Conservation (phyloP, 192 early-diverging fungal genomes). For the Backusella liffmaniae region DNA sequence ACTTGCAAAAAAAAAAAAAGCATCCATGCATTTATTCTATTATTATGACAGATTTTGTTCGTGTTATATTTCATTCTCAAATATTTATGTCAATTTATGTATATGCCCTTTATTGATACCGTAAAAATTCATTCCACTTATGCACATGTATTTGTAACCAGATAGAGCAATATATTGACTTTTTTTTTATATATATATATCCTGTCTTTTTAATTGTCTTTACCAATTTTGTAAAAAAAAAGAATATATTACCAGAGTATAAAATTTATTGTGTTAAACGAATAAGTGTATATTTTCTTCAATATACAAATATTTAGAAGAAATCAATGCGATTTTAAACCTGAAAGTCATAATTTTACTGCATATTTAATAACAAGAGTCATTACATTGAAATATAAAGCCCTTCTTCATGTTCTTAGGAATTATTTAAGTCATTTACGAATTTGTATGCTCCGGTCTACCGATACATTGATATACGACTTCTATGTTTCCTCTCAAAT, state of each 20-base stretch:
- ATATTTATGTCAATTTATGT: not conserved
- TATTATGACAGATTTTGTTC: slow-evolving; percentile 4
- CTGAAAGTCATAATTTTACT: not conserved
- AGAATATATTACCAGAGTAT: no score
- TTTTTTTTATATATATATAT: not conserved
- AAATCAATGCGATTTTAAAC: not conserved
- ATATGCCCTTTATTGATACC: not conserved
- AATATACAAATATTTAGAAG: not conserved
- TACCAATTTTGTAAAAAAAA: no score
- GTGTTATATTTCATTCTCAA: not conserved
- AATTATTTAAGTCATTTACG: not conserved
- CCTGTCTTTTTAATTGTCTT: not conserved
- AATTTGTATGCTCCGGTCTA: not conserved
- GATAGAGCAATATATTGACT: slow-evolving; percentile 1
- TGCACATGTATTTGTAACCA: slow-evolving; percentile 7
- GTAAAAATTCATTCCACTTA: not conserved
- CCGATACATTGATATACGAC: not conserved
- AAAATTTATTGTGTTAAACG: no score
- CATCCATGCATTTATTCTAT: not conserved
- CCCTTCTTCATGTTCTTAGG: not conserved
- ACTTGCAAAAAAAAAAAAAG: not conserved
- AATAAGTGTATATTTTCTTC: not conserved
- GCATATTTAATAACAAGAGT: not conserved
- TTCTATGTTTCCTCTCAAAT: not conserved
- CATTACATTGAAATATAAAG: not conserved